Conservation (phyloP, 495 filamentous ascomycete species). For the Hypomontagnella monticulosa region DNA sequence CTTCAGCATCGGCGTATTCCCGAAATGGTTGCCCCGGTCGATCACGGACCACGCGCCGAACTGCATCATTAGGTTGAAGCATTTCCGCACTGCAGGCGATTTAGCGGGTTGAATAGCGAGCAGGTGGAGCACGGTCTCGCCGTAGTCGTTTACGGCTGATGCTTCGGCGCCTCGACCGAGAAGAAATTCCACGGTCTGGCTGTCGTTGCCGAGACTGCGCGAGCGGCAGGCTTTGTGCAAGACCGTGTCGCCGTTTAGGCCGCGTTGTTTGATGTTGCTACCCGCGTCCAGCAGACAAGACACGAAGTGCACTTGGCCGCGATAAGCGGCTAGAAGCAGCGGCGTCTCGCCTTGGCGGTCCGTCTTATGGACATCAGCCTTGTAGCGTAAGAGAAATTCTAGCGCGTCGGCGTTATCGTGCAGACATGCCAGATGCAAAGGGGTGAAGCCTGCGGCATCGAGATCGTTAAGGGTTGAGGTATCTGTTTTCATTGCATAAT, state of each 20-base stretch:
- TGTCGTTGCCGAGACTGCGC: background rate
- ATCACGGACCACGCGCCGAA: background rate
- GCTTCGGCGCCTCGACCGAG: background rate
- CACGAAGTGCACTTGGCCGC: background rate
- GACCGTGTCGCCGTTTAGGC: background rate
- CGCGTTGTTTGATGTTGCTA: conserved; percentile 8
- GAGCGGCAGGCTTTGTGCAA: background rate
- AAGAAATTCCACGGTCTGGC: background rate
- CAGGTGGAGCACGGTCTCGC: background rate
- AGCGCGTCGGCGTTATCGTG: conserved; percentile 12
- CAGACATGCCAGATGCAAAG: conserved; percentile 8
- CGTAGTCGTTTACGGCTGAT: background rate
- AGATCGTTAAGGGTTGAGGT: conserved; percentile 5
- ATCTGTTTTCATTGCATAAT: background rate
- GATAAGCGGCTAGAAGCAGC: background rate
- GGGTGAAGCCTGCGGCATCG: background rate
- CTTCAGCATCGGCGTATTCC: conserved; percentile 3
- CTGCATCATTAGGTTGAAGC: background rate
- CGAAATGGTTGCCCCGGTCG: conserved; percentile 4
- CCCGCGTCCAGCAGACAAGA: conserved; percentile 1
- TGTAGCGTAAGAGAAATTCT: background rate
- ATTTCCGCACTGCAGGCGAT: background rate
- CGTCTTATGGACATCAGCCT: background rate
- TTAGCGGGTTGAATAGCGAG: background rate
- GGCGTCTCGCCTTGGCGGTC: conserved; percentile 7